Evolutionary conservation across 768 basidiomycete genomes (phyloP).

Genomic region (Calocybe gangraenosa): DNA sequence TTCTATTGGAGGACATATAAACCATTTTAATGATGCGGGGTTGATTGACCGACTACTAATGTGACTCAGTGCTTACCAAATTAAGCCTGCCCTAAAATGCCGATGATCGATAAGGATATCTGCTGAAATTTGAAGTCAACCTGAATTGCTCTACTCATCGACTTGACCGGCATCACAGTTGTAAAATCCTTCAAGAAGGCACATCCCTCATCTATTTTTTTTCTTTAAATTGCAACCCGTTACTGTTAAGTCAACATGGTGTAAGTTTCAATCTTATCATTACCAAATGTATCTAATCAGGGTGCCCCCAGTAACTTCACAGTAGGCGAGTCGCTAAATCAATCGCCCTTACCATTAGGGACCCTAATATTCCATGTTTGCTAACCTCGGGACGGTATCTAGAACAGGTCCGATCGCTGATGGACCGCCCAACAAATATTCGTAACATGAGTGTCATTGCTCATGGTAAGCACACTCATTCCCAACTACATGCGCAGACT

Average conservation of each 20-base stretch:
- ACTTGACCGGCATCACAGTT: slow-evolving; percentile 26
- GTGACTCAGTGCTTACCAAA: not conserved
- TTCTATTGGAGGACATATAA: not conserved
- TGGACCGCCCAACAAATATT: slow-evolving; percentile 90
- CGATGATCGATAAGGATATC: slow-evolving; percentile 36
- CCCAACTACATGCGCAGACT: not conserved
- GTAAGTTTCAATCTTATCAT: not conserved
- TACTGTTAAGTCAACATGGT: slow-evolving; percentile 40
- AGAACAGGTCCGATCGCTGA: slow-evolving; percentile 86
- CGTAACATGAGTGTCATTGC: slow-evolving; percentile 95
- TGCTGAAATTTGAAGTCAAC: slow-evolving; percentile 25
- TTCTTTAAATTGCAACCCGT: slow-evolving; percentile 19
- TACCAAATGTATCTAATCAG: not conserved
- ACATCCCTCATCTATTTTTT: slow-evolving; percentile 19
- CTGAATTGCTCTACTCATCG: slow-evolving; percentile 31
- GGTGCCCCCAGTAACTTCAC: slow-evolving; percentile 65
- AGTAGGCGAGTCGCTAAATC: slow-evolving; percentile 53
- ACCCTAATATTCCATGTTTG: too few species aligned
- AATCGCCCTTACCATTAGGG: slow-evolving; percentile 56
- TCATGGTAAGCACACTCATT: slow-evolving; percentile 72
- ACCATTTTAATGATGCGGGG: not conserved
- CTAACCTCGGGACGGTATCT: not conserved
- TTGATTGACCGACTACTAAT: not conserved
- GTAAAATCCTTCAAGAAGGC: slow-evolving; percentile 25
- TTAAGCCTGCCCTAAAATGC: slow-evolving; percentile 32